phyloP scores from a whole-genome alignment of 345 rosid species.

The Citrus reticulata region DNA sequence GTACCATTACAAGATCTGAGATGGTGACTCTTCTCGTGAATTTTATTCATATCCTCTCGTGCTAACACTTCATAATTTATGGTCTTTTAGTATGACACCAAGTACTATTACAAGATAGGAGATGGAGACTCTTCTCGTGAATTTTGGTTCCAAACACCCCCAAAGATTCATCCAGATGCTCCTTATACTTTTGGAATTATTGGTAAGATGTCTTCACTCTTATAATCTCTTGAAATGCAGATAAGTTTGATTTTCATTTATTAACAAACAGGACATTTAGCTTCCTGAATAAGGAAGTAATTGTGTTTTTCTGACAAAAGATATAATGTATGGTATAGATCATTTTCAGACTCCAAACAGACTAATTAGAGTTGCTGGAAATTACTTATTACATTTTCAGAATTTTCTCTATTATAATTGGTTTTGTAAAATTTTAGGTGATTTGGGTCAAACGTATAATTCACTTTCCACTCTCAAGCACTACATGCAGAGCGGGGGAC shows the following conservation, averaged over 20 bases:
- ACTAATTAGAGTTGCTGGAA: neutral
- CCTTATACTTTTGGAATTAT: slow-evolving; percentile 44
- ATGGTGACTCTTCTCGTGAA: slow-evolving; percentile 8
- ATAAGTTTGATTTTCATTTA: neutral
- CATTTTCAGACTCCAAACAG: neutral
- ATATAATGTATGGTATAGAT: neutral
- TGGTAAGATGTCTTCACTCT: slow-evolving; percentile 12
- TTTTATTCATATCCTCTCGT: neutral
- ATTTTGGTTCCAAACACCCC: slow-evolving; percentile 45
- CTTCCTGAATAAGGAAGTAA: neutral
- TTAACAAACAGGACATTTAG: neutral
- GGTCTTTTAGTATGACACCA: slow-evolving; percentile 30
- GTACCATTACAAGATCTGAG: slow-evolving; percentile 34
- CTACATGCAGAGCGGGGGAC: slow-evolving; percentile 32
- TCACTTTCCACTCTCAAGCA: slow-evolving; percentile 42
- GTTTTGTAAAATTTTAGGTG: slow-evolving; percentile 28
- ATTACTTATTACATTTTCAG: neutral
- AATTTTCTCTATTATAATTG: neutral
- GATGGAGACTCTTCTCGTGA: slow-evolving; percentile 26
- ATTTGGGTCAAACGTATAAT: slow-evolving; percentile 44
- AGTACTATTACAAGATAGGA: slow-evolving; percentile 39
- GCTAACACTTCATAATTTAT: neutral
- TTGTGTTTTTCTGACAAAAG: neutral
- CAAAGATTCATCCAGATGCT: slow-evolving; percentile 37
- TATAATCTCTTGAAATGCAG: neutral